Conservation (phyloP, 192 early-diverging fungal genomes). For the Linnemannia schmuckeri region DNA sequence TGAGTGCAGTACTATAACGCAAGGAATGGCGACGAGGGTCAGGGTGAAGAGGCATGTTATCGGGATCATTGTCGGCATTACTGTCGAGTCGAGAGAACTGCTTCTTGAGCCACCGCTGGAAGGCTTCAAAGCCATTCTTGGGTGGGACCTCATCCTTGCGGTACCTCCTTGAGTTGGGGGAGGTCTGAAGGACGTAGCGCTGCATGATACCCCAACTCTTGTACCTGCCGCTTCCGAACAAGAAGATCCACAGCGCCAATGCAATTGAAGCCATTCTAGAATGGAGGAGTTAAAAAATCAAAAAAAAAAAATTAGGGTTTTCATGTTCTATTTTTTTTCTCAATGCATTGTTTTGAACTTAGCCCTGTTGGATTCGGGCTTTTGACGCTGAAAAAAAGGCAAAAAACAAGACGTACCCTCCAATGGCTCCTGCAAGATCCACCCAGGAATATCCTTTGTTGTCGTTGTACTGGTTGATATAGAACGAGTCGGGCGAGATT, state of each 20-base stretch:
- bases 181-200: conserved; percentile 46
- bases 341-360: not conserved
- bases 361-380: not conserved
- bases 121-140: not conserved
- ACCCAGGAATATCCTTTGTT: conserved; percentile 53
- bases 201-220: conserved; percentile 58
- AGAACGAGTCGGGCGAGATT: conserved; percentile 44
- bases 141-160: not conserved
- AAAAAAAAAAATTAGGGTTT: not conserved
- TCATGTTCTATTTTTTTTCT: not conserved
- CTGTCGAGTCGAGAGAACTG: conserved; percentile 23
- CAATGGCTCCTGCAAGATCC: conserved; percentile 43
- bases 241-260: conserved; percentile 46
- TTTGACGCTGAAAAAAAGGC: not conserved
- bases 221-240: conserved; percentile 56
- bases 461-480: conserved; percentile 32
- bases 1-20: conserved; percentile 25
- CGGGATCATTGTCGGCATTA: conserved; percentile 28
- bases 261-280: conserved; percentile 49
- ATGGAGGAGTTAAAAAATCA: not conserved
- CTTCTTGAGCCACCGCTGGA: conserved; percentile 1
- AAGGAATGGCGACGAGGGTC: conserved; percentile 11
- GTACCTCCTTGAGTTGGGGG: conserved; percentile 39
- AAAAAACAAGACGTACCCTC: conserved; percentile 34
- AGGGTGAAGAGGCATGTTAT: conserved; percentile 23